Percentiles rank a stretch among this genome's conserved stretches.
These are phyloP conservation scores for Cryphonectria radicalis DNA, from an alignment of 2,329 filamentous ascomycete species.

Conservation along the genomic window DNA sequence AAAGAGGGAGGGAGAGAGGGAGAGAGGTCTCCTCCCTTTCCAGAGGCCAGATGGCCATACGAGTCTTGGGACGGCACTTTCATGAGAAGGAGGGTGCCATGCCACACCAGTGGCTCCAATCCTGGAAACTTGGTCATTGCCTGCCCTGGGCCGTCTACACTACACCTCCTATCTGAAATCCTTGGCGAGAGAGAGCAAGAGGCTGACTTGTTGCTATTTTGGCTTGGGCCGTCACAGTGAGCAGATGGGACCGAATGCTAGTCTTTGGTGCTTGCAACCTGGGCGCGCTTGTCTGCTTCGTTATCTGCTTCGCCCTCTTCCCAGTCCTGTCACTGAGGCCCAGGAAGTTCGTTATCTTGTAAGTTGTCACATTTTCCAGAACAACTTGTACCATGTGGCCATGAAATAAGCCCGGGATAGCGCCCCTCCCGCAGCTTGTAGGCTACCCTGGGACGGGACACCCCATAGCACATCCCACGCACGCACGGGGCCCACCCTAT, in stretches of 20 bases:
- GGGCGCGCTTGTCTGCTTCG: constrained; percentile 87
- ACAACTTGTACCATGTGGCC: constrained; percentile 26
- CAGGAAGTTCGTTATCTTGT: constrained; percentile 96
- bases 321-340: constrained; percentile 80
- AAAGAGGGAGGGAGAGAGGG: neutral
- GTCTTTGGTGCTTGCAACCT: constrained; percentile 91
- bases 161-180: neutral
- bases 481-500: constrained; percentile 25
- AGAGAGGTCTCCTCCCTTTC: constrained; percentile 43
- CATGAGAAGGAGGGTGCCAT: constrained; percentile 41
- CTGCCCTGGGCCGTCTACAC: constrained; percentile 14
- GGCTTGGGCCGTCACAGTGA: constrained; percentile 64
- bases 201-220: constrained; percentile 35
- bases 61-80: constrained; percentile 46
- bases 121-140: constrained; percentile 33
- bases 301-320: constrained; percentile 89
- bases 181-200: constrained; percentile 27
- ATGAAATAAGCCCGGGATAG: constrained; percentile 11
- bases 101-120: constrained; percentile 48
- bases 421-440: constrained; percentile 12
- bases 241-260: constrained; percentile 93
- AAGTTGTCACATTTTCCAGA: constrained; percentile 57
- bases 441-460: constrained; percentile 15
- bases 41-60: constrained; percentile 40
- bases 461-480: constrained; percentile 22